These are phyloP conservation scores for Pedinophyceae sp. DNA, from an alignment of 139 green algal genomes.

Conservation along the genomic window DNA sequence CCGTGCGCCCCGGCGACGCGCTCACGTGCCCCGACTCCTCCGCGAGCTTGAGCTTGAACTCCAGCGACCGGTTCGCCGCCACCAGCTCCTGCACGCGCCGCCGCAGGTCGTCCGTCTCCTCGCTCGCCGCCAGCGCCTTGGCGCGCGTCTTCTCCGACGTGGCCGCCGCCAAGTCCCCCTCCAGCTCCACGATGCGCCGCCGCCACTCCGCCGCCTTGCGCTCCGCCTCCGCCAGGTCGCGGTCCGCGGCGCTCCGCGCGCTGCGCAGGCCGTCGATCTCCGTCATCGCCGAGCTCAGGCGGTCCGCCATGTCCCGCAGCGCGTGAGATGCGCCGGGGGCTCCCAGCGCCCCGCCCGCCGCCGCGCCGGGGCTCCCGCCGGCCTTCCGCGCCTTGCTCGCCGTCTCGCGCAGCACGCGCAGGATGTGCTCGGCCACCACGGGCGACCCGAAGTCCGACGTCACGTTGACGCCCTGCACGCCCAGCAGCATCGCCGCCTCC, in stretches of 20 bases:
- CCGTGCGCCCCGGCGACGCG: too few relatives aligned
- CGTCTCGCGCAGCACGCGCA: not conserved
- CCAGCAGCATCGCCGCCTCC: not conserved
- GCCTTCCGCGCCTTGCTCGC: too few relatives aligned
- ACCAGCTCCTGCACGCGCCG: not conserved
- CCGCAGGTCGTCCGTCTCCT: not conserved
- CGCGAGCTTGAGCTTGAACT: not conserved
- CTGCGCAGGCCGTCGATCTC: too few relatives aligned
- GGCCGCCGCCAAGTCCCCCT: not conserved
- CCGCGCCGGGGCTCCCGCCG: too few relatives aligned
- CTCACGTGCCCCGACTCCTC: not conserved
- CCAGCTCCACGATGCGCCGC: not conserved
- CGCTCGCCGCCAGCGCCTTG: too few relatives aligned
- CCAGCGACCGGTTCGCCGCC: not conserved
- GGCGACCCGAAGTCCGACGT: not conserved
- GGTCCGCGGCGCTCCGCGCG: too few relatives aligned
- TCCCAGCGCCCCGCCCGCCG: too few relatives aligned
- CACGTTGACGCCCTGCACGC: not conserved
- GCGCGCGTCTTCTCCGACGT: not conserved
- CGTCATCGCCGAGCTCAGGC: too few relatives aligned
- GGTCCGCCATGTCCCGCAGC: too few relatives aligned
- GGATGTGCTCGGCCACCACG: not conserved
- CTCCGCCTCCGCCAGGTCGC: too few relatives aligned
- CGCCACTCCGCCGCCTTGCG: too few relatives aligned
- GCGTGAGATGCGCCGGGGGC: too few relatives aligned